Evolutionary conservation across 2,329 filamentous ascomycete genomes (phyloP), one percentile per base, ranked within the genome.

Genomic region (Penicillium sp.): DNA sequence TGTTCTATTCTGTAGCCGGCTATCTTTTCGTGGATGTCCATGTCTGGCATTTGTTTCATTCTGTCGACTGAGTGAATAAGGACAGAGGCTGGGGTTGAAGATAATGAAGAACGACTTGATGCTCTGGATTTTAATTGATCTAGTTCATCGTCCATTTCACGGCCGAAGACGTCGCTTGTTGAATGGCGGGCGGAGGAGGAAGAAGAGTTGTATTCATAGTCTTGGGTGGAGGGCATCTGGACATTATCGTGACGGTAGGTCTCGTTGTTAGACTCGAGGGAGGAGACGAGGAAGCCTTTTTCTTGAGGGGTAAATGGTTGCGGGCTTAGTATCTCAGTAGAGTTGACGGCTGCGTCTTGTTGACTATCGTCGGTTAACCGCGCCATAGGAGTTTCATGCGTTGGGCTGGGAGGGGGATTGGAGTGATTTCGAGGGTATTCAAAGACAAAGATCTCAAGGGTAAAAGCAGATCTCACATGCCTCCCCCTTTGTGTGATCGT

Each of bases 51-150:
- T 18, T 63, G 51, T 23, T 66, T 68, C n/a, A 60, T 51, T n/a
- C 59, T 54, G 19, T 67, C 64, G 27, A 62, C 60, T 1, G 70
- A 60, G 43, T 73, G 67, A 9, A 73, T 59, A 7, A 75, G 59
- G 7, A 75, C 68, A 1, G 74, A 76, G 16, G 66, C 70, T 5
- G 74, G 74, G 10, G 74, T 61, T 0, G 74, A 76, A 6, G 74
- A 76, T 23, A 76, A 61, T 1, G 74, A 76, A 7, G 74, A 75
- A 32, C 67, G 71, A 52, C 72, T 76, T 5, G 73, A 74, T 36
- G 67, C 57, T 43, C 67, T 59, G 2, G 70, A 72, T 30, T 64
- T 63, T 27, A 61, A 30, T 1, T 58, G 60, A 7, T 55, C 53
- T n/a, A 66, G 49, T 14, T 67, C 67, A 30, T 69, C 67, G 18